A percentile compares a stretch with the other conserved stretches of the same genome.
Conservation (phyloP, 805 yeast genomes). For the Candida xiaguanensis region DNA sequence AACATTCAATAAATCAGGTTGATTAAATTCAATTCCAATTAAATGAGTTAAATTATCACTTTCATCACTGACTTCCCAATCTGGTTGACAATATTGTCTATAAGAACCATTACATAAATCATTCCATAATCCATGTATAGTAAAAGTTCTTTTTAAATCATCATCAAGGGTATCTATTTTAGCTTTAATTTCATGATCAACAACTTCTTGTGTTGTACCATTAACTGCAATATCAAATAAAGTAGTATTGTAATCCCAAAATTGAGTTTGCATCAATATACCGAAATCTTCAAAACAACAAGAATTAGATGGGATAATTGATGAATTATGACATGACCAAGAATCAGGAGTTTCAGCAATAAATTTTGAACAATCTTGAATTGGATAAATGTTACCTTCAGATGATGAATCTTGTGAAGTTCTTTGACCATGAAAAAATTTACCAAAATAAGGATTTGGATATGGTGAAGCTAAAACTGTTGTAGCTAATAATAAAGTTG, state of each 20-base stretch:
- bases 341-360: constrained; percentile 1
- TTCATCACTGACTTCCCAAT: constrained; percentile 25
- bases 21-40: constrained; percentile 22
- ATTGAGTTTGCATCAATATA: constrained; percentile 38
- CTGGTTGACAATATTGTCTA: constrained; percentile 32
- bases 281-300: constrained; percentile 44
- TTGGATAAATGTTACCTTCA: constrained; percentile 6
- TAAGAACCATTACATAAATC: constrained; percentile 40
- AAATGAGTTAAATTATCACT: constrained; percentile 17
- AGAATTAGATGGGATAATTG: constrained; percentile 38
- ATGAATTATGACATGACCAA: constrained; percentile 12
- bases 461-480: constrained; percentile 6
- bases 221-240: constrained; percentile 15
- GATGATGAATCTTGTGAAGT: constrained; percentile 8
- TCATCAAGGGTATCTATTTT: constrained; percentile 4
- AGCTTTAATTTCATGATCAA: constrained; percentile 1
- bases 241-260: constrained; percentile 25
- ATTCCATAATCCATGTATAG: constrained; percentile 46
- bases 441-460: constrained; percentile 8
- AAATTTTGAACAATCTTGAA: constrained; percentile 5
- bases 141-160: constrained; percentile 20
- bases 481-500: background rate
- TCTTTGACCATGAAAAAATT: constrained; percentile 8
- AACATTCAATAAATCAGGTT: constrained; percentile 21
- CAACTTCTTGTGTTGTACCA: constrained; percentile 8